These are phyloP conservation scores for Micractinium sp. DNA, from an alignment of 139 green algal genomes.

Conservation along the genomic window DNA sequence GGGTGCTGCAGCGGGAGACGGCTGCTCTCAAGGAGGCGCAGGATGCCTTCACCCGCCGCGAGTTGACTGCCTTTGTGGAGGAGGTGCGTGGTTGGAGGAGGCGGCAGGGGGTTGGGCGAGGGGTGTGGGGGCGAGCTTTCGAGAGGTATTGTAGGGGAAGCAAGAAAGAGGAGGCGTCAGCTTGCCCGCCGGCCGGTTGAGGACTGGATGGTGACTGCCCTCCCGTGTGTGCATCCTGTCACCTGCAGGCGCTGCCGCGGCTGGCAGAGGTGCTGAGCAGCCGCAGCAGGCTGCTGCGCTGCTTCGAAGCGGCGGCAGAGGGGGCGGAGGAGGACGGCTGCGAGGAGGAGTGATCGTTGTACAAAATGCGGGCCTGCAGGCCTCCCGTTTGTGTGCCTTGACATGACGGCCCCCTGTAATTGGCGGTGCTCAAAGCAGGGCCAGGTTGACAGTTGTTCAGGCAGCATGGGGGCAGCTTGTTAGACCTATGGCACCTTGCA, in stretches of 20 bases:
- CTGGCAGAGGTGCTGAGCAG: slow-evolving; percentile 19
- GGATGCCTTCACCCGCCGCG: background rate
- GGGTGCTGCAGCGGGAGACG: background rate
- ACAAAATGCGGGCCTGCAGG: too few relatives aligned
- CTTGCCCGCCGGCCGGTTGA: too few relatives aligned
- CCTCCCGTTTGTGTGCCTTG: too few relatives aligned
- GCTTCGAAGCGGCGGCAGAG: slow-evolving; percentile 11
- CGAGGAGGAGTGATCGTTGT: too few relatives aligned
- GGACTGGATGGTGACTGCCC: background rate
- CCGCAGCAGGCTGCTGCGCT: slow-evolving; percentile 2
- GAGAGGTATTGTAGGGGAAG: too few relatives aligned
- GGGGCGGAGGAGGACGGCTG: background rate
- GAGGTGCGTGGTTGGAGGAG: background rate
- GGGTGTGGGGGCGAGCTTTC: background rate
- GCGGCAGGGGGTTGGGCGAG: too few relatives aligned
- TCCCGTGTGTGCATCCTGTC: background rate
- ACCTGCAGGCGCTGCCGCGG: background rate
- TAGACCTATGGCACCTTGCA: too few relatives aligned
- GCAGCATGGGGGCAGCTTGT: too few relatives aligned
- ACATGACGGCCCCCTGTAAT: too few relatives aligned
- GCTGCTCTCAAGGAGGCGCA: background rate
- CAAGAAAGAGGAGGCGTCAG: too few relatives aligned
- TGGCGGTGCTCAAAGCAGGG: too few relatives aligned
- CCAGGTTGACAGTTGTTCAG: too few relatives aligned
- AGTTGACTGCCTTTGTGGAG: background rate